phyloP scores from a whole-genome alignment of 2,329 filamentous ascomycete species.

The Nigrospora oryzae region DNA sequence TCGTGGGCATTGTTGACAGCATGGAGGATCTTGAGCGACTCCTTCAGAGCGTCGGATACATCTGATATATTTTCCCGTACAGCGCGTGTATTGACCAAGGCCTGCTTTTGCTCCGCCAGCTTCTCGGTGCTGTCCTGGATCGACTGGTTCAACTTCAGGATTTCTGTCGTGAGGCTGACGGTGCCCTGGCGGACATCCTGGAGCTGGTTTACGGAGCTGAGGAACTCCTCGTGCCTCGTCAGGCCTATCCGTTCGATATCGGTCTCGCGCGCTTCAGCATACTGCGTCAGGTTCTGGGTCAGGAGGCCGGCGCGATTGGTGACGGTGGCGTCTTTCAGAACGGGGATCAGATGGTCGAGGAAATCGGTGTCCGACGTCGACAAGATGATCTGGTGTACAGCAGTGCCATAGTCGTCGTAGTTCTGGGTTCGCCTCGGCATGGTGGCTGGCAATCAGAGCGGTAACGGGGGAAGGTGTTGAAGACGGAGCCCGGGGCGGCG shows the following conservation, averaged over 20 bases:
- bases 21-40: slow-evolving; percentile 84
- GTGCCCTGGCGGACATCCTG: slow-evolving; percentile 87
- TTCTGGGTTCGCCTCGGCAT: slow-evolving; percentile 20
- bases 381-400: slow-evolving; percentile 68
- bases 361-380: slow-evolving; percentile 89
- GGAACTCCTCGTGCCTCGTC: slow-evolving; percentile 94
- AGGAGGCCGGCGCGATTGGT: slow-evolving; percentile 66
- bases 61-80: slow-evolving; percentile 95
- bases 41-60: slow-evolving; percentile 76
- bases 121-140: slow-evolving; percentile 94
- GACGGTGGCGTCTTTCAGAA: slow-evolving; percentile 80
- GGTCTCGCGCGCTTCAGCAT: slow-evolving; percentile 76
- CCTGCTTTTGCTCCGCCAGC: slow-evolving; percentile 88
- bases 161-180: slow-evolving; percentile 80
- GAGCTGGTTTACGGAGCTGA: slow-evolving; percentile 88
- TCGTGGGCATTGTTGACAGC: slow-evolving; percentile 94
- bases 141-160: slow-evolving; percentile 84
- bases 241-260: slow-evolving; percentile 94
- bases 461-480: too few species aligned
- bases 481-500: too few species aligned
- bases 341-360: slow-evolving; percentile 88
- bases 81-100: slow-evolving; percentile 82
- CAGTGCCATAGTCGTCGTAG: slow-evolving; percentile 24
- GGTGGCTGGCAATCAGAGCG: background rate
- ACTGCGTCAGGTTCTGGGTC: slow-evolving; percentile 69